phyloP scores from a whole-genome alignment of 371 early-diverging fungal genomes.

The Nematocida displodere region DNA sequence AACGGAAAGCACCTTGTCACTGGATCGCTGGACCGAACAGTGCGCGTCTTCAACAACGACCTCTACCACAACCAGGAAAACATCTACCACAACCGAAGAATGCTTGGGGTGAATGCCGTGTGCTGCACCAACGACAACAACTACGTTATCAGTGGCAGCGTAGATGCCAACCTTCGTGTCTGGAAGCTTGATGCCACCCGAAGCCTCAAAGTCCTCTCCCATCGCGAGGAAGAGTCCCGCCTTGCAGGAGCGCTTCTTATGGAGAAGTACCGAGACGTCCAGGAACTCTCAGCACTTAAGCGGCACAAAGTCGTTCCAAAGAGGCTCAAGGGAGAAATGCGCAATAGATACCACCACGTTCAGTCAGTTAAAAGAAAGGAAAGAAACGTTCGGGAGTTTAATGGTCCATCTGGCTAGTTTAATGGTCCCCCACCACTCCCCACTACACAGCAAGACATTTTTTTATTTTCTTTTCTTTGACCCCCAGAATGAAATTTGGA shows the following conservation, averaged over 20 bases:
- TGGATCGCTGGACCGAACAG: slow-evolving; percentile 82
- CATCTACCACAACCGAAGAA: slow-evolving; percentile 93
- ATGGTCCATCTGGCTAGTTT: background rate
- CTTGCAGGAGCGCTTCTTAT: slow-evolving; percentile 78
- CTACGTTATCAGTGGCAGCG: slow-evolving; percentile 87
- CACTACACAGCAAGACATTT: background rate
- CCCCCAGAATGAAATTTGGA: slow-evolving; percentile 53
- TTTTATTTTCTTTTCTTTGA: slow-evolving; percentile 40
- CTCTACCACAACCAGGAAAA: slow-evolving; percentile 75
- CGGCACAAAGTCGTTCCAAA: slow-evolving; percentile 63
- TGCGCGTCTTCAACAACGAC: slow-evolving; percentile 78
- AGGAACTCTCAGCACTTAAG: slow-evolving; percentile 76
- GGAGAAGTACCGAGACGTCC: slow-evolving; percentile 81
- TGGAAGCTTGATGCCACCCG: slow-evolving; percentile 81
- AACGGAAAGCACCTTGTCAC: slow-evolving; percentile 88
- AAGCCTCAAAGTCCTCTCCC: slow-evolving; percentile 68
- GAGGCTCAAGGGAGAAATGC: slow-evolving; percentile 57
- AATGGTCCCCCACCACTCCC: background rate
- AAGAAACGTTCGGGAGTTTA: slow-evolving; percentile 16
- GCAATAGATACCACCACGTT: slow-evolving; percentile 54
- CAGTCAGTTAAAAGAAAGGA: slow-evolving; percentile 60
- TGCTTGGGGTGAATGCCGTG: slow-evolving; percentile 79
- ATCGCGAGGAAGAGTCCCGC: slow-evolving; percentile 74
- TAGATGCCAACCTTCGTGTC: slow-evolving; percentile 90
- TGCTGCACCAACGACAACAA: slow-evolving; percentile 84